A percentile compares a stretch with the other conserved stretches of the same genome.
Conservation (phyloP, 2,329 filamentous ascomycete genomes). For the Colletotrichum endophyticum region DNA sequence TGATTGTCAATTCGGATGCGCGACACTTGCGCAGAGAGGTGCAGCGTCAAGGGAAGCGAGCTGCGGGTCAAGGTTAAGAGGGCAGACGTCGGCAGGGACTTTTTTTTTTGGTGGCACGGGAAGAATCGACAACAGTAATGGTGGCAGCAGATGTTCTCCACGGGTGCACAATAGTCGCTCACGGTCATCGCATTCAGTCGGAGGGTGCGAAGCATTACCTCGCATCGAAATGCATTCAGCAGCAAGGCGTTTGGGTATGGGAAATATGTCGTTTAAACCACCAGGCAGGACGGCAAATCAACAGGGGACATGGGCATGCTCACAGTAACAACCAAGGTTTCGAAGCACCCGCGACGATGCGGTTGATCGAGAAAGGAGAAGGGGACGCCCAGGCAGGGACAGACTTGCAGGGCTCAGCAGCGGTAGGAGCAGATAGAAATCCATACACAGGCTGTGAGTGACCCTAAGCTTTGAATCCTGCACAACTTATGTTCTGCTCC, state of each 20-base stretch:
- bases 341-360: background rate
- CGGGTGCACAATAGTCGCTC: background rate
- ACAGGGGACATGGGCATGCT: background rate
- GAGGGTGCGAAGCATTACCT: background rate
- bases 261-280: background rate
- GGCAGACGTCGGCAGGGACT: background rate
- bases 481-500: background rate
- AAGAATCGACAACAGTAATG: background rate
- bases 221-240: background rate
- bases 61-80: slow-evolving; percentile 22
- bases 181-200: background rate
- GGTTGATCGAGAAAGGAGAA: background rate
- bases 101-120: background rate
- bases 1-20: slow-evolving; percentile 66
- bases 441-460: background rate
- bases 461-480: background rate
- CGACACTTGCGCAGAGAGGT: slow-evolving; percentile 59
- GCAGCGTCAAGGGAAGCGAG: slow-evolving; percentile 50
- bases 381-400: background rate
- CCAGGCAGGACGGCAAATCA: background rate
- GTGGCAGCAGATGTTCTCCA: background rate
- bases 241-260: slow-evolving; percentile 12
- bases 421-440: background rate
- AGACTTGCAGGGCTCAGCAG: background rate
- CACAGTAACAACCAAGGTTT: background rate